Base-by-base conservation (phyloP, 108 stramenopile species). In the Pseudonitzschia pungens region DNA sequence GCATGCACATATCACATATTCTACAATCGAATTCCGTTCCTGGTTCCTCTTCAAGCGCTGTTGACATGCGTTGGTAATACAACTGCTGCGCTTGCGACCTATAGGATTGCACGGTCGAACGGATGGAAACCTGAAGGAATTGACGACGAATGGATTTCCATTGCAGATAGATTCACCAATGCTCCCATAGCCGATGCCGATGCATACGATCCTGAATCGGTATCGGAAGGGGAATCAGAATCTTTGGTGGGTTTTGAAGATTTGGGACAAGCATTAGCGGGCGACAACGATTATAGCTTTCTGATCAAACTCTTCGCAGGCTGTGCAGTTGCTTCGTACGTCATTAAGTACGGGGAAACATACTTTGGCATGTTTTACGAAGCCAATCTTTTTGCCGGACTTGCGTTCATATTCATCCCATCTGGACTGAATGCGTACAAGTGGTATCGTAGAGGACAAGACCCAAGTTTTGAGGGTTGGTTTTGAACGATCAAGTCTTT, bases 1-100 rank as follows among this genome's bases (percentile, higher is more conserved):
- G 96, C 96, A 15, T 97, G 96, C 71, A 92, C 92, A 21, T 97
- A 93, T 76, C 96, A 97, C 72, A 71, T 96, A 27, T 93, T 97
- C 73, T 97, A 92, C 75, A 97, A 97, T 77, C 83, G 76, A 18
- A 83, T 96, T 51, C 87, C 90, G 21, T 69, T 87, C 14, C 68
- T 97, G 69, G 95, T 97, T 26, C 89, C 95, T 27, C 73, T 97
- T 29, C 96, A 97, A 72, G 96, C 93, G 12, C 36, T 87, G 10
- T 74, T 91, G 29, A 94, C 93, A 6, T 90, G 86, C 41, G 44
- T 94, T 20, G 93, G 93, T 0, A 94, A 94, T 71, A 88, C 88
- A 16, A 92, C 93, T 3, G 87, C 89, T 9, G 88, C 89, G 44
- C 78, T 74, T 65, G 93, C 89, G 0, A 81, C 89, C 0, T 92